Evolutionary conservation across 2,329 filamentous ascomycete genomes (phyloP).

Genomic region (Alternaria infectoria): DNA sequence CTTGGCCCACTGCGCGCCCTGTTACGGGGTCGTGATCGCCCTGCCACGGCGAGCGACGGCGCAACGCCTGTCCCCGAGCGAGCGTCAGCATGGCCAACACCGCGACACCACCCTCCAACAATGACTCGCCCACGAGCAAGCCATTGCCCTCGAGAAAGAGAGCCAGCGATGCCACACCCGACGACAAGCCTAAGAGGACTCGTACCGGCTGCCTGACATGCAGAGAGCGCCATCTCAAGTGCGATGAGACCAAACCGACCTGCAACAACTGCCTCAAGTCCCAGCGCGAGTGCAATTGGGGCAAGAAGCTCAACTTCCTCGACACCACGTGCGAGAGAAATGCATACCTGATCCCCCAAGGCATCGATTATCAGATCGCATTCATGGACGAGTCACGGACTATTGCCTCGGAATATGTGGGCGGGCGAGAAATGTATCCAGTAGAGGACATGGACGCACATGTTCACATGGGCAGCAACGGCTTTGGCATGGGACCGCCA

Average conservation of each 20-base stretch:
- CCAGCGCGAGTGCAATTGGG: slow-evolving; percentile 82
- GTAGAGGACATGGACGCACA: slow-evolving; percentile 49
- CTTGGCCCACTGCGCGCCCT: slow-evolving; percentile 10
- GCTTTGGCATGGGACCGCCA: slow-evolving; percentile 39
- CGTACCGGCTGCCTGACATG: slow-evolving; percentile 92
- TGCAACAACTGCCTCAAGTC: slow-evolving; percentile 88
- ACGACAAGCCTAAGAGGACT: slow-evolving; percentile 78
- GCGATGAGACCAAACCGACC: slow-evolving; percentile 73
- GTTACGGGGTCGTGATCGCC: slow-evolving; percentile 7
- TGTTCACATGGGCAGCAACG: slow-evolving; percentile 27
- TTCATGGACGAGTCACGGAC: slow-evolving; percentile 89
- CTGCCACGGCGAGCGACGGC: slow-evolving; percentile 3
- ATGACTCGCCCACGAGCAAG: slow-evolving; percentile 28
- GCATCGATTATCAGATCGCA: slow-evolving; percentile 70
- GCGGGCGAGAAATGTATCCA: slow-evolving; percentile 76
- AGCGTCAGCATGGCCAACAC: slow-evolving; percentile 26
- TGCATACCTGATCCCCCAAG: slow-evolving; percentile 57
- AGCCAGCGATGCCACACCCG: slow-evolving; percentile 31
- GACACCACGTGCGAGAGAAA: slow-evolving; percentile 75
- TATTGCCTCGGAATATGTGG: slow-evolving; percentile 89
- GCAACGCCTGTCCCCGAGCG: not conserved
- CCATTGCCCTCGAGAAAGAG: slow-evolving; percentile 24
- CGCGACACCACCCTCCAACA: slow-evolving; percentile 27
- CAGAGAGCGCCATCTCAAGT: slow-evolving; percentile 87
- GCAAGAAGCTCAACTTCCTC: slow-evolving; percentile 88